Conservation (phyloP, 192 early-diverging fungal species). For the Dissophora globulifera region DNA sequence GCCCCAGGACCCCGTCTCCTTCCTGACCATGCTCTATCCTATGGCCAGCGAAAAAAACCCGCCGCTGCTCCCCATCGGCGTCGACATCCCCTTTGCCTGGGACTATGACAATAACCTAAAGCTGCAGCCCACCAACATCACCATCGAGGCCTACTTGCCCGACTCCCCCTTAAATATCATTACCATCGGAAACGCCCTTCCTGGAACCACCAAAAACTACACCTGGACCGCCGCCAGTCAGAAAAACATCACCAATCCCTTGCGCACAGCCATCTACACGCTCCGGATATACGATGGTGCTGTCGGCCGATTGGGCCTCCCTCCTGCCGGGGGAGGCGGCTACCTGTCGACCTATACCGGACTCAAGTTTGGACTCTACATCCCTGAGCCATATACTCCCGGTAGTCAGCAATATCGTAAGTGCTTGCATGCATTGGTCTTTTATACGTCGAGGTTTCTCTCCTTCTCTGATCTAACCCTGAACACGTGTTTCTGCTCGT, state of each 20-base stretch:
- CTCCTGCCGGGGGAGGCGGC: slow-evolving; percentile 13
- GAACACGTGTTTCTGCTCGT: neutral
- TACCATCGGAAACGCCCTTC: slow-evolving; percentile 29
- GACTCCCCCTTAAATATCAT: slow-evolving; percentile 8
- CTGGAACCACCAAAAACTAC: slow-evolving; percentile 36
- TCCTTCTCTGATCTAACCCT: neutral
- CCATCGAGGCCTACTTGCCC: slow-evolving; percentile 25
- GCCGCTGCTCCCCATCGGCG: slow-evolving; percentile 31
- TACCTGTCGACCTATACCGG: slow-evolving; percentile 19
- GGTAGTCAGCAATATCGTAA: slow-evolving; percentile 27
- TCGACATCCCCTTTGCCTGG: slow-evolving; percentile 29
- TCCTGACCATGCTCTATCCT: slow-evolving; percentile 26
- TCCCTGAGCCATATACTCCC: slow-evolving; percentile 4
- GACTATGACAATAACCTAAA: slow-evolving; percentile 17
- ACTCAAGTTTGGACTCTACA: slow-evolving; percentile 40
- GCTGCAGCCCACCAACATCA: slow-evolving; percentile 24
- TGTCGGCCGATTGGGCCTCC: neutral
- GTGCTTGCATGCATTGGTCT: slow-evolving; percentile 8
- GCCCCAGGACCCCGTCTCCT: slow-evolving; percentile 13
- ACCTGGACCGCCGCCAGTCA: slow-evolving; percentile 40
- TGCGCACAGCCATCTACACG: slow-evolving; percentile 17
- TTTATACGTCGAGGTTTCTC: neutral
- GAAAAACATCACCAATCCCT: slow-evolving; percentile 15
- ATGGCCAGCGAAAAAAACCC: slow-evolving; percentile 11
- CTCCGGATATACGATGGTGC: slow-evolving; percentile 24